phyloP scores from a whole-genome alignment of 106 monocot genomes.

The Phalaenopsis equestris region DNA sequence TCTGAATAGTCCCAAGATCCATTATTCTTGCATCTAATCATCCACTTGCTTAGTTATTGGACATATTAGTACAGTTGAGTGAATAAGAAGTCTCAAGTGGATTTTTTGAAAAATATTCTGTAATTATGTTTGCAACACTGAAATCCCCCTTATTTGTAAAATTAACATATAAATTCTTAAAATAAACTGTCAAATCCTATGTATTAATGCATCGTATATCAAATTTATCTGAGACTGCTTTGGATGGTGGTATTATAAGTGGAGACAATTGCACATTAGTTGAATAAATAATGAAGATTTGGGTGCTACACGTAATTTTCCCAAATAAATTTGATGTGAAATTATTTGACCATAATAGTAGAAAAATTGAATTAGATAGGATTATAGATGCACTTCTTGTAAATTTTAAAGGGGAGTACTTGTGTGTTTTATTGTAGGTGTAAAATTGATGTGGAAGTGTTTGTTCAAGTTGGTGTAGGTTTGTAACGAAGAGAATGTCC shows the following conservation, averaged over 20 bases:
- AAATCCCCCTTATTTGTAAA: not conserved
- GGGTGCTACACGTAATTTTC: not conserved
- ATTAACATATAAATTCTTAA: not conserved
- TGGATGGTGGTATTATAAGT: not conserved
- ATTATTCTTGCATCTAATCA: not conserved
- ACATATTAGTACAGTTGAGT: not conserved
- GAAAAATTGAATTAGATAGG: not conserved
- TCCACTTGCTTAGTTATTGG: not conserved
- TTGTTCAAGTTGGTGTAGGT: not conserved
- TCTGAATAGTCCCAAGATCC: not conserved
- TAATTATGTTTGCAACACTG: not conserved
- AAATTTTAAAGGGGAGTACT: not conserved
- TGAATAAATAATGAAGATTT: not conserved
- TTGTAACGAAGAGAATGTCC: not conserved
- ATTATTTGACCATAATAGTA: not conserved
- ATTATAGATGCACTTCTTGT: not conserved
- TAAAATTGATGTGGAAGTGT: not conserved
- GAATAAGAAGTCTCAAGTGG: not conserved
- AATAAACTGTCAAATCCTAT: not conserved
- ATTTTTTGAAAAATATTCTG: not conserved
- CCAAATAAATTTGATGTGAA: not conserved
- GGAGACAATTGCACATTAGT: not conserved
- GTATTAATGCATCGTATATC: not conserved
- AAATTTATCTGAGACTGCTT: not conserved
- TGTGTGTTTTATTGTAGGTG: not conserved